Conservation (phyloP, 768 basidiomycete genomes). For the Boletus fagicola region DNA sequence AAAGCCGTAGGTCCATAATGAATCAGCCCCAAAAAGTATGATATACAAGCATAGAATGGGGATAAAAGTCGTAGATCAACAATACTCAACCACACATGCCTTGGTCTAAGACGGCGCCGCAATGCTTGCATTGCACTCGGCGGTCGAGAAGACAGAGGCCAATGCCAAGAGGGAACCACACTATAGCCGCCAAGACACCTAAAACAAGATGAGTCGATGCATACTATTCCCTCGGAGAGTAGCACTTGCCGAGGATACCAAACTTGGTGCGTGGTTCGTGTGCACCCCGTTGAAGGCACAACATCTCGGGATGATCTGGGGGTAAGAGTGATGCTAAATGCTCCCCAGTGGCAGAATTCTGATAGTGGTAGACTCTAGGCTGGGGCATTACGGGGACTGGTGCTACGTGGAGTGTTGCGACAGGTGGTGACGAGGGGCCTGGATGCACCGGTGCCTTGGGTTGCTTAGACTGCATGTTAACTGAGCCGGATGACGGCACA, state of each 20-base stretch:
- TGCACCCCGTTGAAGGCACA: constrained; percentile 75
- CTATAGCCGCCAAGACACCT: constrained; percentile 78
- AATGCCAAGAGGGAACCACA: constrained; percentile 86
- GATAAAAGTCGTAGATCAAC: neutral
- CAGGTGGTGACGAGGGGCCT: constrained; percentile 7
- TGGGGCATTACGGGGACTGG: constrained; percentile 36
- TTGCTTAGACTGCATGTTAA: constrained; percentile 18
- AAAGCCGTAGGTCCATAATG: constrained; percentile 2
- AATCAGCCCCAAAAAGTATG: neutral
- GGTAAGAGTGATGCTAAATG: constrained; percentile 62
- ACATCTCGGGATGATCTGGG: constrained; percentile 80
- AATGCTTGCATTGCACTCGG: constrained; percentile 59
- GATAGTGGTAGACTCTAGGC: constrained; percentile 66
- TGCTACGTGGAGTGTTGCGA: constrained; percentile 25
- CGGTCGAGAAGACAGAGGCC: constrained; percentile 77
- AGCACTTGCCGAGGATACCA: constrained; percentile 62
- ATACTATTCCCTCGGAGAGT: neutral
- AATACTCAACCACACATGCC: constrained; percentile 33
- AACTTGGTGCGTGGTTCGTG: constrained; percentile 64
- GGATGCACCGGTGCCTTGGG: constrained; percentile 10
- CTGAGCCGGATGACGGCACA: neutral
- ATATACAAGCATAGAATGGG: neutral
- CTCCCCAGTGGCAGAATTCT: constrained; percentile 59
- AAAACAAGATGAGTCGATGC: neutral
- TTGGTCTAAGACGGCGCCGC: constrained; percentile 39